Percentiles rank a stretch among this genome's conserved stretches.
Evolutionary conservation across 2,329 filamentous ascomycete genomes (phyloP).

Genomic region (Neofusicoccum kwambonambiense): DNA sequence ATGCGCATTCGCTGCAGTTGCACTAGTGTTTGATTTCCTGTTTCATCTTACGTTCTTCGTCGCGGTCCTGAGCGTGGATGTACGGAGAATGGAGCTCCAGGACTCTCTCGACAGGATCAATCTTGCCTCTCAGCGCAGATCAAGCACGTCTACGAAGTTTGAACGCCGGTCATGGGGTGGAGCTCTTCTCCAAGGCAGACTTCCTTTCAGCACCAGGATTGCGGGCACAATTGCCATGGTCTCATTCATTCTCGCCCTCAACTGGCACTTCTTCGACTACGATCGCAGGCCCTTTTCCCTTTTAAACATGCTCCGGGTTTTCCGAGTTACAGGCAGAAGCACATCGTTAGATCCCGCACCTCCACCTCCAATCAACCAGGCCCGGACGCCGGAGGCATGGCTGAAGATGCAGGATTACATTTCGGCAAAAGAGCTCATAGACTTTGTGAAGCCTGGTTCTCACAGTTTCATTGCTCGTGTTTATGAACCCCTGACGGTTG

Average conservation of each 20-base stretch:
- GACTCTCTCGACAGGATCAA: constrained; percentile 61
- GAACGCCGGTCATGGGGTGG: constrained; percentile 57
- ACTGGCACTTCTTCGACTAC: constrained; percentile 74
- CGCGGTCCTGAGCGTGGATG: constrained; percentile 75
- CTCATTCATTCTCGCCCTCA: constrained; percentile 69
- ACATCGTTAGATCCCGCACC: constrained; percentile 35
- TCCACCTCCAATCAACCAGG: constrained; percentile 67
- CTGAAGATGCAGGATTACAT: constrained; percentile 75
- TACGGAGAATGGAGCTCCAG: constrained; percentile 71
- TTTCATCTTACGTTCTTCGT: constrained; percentile 79
- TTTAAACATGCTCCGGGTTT: constrained; percentile 27
- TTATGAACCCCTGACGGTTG: constrained; percentile 72
- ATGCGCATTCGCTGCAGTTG: constrained; percentile 73
- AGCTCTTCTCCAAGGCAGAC: constrained; percentile 61
- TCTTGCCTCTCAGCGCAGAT: constrained; percentile 19
- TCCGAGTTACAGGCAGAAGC: constrained; percentile 13
- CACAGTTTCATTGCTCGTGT: constrained; percentile 72
- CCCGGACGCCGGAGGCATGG: constrained; percentile 74
- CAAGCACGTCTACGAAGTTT: constrained; percentile 43
- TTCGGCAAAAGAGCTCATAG: constrained; percentile 73
- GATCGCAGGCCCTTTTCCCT: constrained; percentile 41
- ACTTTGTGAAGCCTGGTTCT: constrained; percentile 69
- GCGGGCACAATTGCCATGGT: constrained; percentile 72
- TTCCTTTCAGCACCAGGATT: constrained; percentile 69
- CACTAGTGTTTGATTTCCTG: constrained; percentile 73